phyloP scores from a whole-genome alignment of 2,329 filamentous ascomycete genomes.

The Sporothrix sp. region DNA sequence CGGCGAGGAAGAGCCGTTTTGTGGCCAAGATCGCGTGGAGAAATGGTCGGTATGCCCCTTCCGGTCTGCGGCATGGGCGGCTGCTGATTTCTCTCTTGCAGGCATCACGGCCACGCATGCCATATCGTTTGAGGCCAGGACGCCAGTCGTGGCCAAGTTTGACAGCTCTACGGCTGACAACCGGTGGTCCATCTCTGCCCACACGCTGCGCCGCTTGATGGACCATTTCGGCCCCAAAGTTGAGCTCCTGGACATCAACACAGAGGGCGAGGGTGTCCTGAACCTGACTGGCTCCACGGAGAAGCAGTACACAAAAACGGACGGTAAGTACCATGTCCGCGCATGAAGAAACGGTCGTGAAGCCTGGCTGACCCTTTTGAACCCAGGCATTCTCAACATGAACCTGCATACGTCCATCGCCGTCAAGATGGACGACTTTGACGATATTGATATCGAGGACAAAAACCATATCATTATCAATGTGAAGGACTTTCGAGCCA shows the following conservation, averaged over 20 bases:
- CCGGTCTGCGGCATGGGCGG: too few relatives aligned
- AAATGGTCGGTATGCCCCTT: constrained; percentile 55
- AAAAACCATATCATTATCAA: constrained; percentile 71
- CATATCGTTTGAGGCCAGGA: constrained; percentile 61
- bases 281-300: constrained; percentile 77
- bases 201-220: constrained; percentile 62
- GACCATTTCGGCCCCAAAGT: constrained; percentile 74
- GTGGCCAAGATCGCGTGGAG: constrained; percentile 64
- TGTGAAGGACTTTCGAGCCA: constrained; percentile 74
- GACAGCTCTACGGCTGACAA: constrained; percentile 56
- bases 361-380: neutral
- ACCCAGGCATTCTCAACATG: constrained; percentile 60
- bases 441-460: constrained; percentile 63
- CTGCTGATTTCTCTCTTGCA: too few relatives aligned
- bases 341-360: neutral
- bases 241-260: constrained; percentile 70
- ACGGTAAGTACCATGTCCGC: constrained; percentile 32
- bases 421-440: constrained; percentile 66
- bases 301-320: constrained; percentile 57
- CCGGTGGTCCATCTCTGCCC: constrained; percentile 62
- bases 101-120: constrained; percentile 69
- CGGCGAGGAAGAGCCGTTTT: constrained; percentile 61
- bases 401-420: constrained; percentile 72
- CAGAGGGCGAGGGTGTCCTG: constrained; percentile 59
- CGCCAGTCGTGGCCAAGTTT: constrained; percentile 71